Evolutionary conservation across 192 early-diverging fungal genomes (phyloP).

Genomic region (Backusella mclennaniae): DNA sequence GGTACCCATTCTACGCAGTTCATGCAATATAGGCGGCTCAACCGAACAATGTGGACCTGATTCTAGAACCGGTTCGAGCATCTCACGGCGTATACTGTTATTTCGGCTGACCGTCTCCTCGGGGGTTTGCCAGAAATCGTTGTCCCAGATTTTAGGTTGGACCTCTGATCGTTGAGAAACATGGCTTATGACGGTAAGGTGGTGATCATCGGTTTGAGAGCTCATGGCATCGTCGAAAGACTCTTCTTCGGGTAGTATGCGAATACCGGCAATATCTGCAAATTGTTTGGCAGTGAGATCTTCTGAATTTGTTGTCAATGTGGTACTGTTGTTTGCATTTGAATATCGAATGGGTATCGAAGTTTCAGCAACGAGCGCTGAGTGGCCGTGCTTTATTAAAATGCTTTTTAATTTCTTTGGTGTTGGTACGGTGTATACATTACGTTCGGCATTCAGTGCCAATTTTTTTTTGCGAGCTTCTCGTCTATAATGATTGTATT

Average conservation of each 20-base stretch:
- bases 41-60: not conserved
- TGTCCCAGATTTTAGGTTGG: not conserved
- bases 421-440: not conserved
- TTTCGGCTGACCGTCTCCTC: not conserved
- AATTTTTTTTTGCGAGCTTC: not conserved
- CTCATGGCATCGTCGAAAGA: not conserved
- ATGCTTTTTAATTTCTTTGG: not conserved
- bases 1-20: conserved; percentile 9
- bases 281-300: conserved; percentile 36
- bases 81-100: not conserved
- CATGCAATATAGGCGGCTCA: conserved; percentile 18
- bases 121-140: not conserved
- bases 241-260: conserved; percentile 21
- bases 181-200: not conserved
- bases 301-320: conserved; percentile 29
- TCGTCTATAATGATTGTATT: conserved; percentile 2
- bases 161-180: not conserved
- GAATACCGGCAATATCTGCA: conserved; percentile 35
- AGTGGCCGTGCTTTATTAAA: not conserved
- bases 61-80: not conserved
- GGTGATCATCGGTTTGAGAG: not conserved
- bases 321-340: conserved; percentile 14
- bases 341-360: not conserved
- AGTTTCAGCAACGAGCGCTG: not conserved
- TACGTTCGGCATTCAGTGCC: not conserved